Evolutionary conservation across 140 eudicot species (phyloP).

Genomic region (Stevia rebaudiana): DNA sequence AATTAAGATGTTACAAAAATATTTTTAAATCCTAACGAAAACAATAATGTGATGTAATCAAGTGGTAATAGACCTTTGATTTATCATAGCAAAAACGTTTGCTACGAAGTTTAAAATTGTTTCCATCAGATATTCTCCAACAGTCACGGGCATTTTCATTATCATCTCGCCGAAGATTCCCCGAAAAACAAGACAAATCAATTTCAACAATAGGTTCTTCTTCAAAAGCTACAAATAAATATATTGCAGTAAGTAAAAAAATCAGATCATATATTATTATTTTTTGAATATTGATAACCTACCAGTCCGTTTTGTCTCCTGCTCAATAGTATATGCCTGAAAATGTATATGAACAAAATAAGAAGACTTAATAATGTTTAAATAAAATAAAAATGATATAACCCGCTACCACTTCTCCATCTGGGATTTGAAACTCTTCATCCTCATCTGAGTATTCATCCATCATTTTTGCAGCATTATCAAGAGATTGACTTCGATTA

Average conservation of each 20-base stretch:
- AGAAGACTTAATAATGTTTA: not conserved
- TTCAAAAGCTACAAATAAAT: slow-evolving; percentile 48
- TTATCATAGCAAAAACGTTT: slow-evolving; percentile 75
- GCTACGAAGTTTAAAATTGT: slow-evolving; percentile 92
- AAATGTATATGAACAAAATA: slow-evolving; percentile 20
- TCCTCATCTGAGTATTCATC: slow-evolving; percentile 97
- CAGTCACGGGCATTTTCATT: slow-evolving; percentile 81
- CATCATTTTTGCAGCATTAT: slow-evolving; percentile 68
- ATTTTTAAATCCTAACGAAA: not conserved
- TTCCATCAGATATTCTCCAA: slow-evolving; percentile 87
- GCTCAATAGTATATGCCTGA: slow-evolving; percentile 53
- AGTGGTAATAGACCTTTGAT: slow-evolving; percentile 54
- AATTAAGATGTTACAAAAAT: not conserved
- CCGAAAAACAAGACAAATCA: slow-evolving; percentile 77
- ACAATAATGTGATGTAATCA: slow-evolving; percentile 16
- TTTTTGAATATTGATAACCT: slow-evolving; percentile 1
- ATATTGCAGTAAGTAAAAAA: slow-evolving; percentile 11
- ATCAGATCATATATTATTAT: not conserved
- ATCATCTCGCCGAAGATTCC: slow-evolving; percentile 76
- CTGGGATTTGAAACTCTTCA: slow-evolving; percentile 69
- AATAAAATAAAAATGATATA: not conserved
- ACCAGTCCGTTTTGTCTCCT: slow-evolving; percentile 65
- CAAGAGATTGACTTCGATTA: slow-evolving; percentile 59
- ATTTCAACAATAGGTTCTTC: slow-evolving; percentile 73
- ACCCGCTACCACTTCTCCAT: slow-evolving; percentile 55